A percentile compares a stretch with the other conserved stretches of the same genome.
phyloP scores from a whole-genome alignment of 352 stramenopile species.

The Poterioochromonas sp. region DNA sequence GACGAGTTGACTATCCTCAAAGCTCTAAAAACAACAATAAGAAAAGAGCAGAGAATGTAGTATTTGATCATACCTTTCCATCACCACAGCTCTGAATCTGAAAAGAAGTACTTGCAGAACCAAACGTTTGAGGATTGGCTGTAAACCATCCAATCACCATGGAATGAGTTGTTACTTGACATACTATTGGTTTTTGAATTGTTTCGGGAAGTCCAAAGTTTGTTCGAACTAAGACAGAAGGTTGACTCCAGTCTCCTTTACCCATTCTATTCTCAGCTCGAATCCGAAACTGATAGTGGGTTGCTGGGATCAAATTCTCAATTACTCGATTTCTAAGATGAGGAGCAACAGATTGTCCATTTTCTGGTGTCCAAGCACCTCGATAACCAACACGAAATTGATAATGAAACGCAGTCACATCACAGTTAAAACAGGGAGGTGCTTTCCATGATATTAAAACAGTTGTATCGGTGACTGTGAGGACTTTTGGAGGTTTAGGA shows the following conservation, averaged over 20 bases:
- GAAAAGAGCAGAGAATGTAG: background rate
- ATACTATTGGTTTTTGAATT: background rate
- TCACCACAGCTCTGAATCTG: background rate
- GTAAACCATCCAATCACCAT: background rate
- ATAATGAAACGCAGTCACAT: constrained; percentile 12
- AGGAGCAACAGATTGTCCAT: constrained; percentile 3
- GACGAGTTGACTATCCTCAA: background rate
- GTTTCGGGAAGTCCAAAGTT: background rate
- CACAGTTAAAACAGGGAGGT: constrained; percentile 6
- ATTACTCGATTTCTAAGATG: background rate
- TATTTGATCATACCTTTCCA: background rate
- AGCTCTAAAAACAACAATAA: too few relatives aligned
- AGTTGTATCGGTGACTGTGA: background rate
- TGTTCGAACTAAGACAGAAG: background rate
- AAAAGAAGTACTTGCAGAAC: constrained; percentile 16
- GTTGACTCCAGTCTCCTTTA: background rate
- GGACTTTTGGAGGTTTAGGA: background rate
- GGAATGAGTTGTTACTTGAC: background rate
- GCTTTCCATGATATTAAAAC: background rate
- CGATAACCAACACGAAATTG: background rate
- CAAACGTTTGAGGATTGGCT: constrained; percentile 1
- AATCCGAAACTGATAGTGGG: constrained; percentile 24
- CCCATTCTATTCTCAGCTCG: constrained; percentile 20
- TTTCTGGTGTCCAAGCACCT: background rate
- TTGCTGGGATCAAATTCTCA: background rate